Evolutionary conservation across 73 alveolate genomes (phyloP).

Genomic region (Paramecium pentaurelia): DNA sequence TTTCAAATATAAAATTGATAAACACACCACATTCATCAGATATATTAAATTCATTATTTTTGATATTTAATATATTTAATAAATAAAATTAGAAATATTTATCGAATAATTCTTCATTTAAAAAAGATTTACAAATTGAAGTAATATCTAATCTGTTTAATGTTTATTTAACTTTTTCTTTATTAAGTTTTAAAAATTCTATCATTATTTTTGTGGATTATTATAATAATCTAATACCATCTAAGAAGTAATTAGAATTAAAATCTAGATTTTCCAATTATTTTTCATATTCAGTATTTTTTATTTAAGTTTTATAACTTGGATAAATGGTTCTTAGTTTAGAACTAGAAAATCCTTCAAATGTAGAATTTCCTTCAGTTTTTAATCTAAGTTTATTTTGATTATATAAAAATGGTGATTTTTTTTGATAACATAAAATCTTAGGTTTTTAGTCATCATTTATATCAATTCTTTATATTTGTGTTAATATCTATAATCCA

Average conservation of each 20-base stretch:
- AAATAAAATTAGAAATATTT: neutral
- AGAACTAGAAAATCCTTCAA: constrained; percentile 15
- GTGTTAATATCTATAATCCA: neutral
- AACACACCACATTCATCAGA: neutral
- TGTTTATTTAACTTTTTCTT: neutral
- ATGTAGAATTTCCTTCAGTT: neutral
- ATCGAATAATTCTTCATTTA: neutral
- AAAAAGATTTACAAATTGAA: neutral
- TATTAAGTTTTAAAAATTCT: neutral
- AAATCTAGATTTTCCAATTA: neutral
- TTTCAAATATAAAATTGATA: neutral
- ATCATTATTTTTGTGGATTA: neutral
- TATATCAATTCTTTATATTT: neutral
- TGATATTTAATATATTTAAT: neutral
- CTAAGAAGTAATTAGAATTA: neutral
- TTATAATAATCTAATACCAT: neutral
- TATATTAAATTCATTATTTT: neutral
- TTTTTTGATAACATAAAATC: neutral
- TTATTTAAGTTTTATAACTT: constrained; percentile 19
- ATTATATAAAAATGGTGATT: neutral
- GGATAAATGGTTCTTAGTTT: neutral
- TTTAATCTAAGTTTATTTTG: neutral
- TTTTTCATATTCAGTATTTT: neutral
- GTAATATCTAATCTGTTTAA: neutral
- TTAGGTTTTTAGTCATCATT: neutral